These are phyloP conservation scores for Phytopythium chamaehyphon DNA, from an alignment of 352 stramenopile genomes.

Conservation along the genomic window DNA sequence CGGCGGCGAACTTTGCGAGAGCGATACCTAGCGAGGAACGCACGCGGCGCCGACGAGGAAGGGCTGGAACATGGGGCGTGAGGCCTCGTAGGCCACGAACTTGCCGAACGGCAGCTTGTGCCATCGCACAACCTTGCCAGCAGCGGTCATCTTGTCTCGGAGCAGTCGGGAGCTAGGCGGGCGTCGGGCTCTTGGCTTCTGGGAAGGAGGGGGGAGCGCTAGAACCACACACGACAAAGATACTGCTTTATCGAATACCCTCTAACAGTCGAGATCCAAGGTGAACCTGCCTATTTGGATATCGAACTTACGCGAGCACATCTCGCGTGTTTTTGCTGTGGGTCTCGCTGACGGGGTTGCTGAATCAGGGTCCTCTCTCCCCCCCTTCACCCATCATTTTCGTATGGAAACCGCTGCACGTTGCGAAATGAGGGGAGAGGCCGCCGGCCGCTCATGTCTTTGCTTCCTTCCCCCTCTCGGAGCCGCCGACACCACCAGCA, in stretches of 20 bases:
- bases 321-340: conserved; percentile 7
- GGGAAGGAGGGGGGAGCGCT: background rate
- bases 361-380: background rate
- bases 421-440: background rate
- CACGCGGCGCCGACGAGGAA: conserved; percentile 79
- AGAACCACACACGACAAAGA: too few species aligned
- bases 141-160: conserved; percentile 41
- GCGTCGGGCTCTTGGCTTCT: conserved; percentile 3
- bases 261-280: too few species aligned
- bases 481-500: conserved; percentile 7
- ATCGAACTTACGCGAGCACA: background rate
- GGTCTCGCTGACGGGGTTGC: background rate
- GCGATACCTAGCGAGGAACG: conserved; percentile 17
- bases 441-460: conserved; percentile 10
- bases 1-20: too few species aligned
- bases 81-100: conserved; percentile 74
- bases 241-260: too few species aligned
- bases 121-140: conserved; percentile 74
- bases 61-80: conserved; percentile 77
- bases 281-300: too few species aligned
- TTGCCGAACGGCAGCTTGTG: conserved; percentile 76
- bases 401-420: background rate
- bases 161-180: background rate
- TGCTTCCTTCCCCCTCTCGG: background rate
- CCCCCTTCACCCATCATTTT: background rate